Evolutionary conservation across 2,329 filamentous ascomycete species (phyloP).

Genomic region (Sporothrix protearum): DNA sequence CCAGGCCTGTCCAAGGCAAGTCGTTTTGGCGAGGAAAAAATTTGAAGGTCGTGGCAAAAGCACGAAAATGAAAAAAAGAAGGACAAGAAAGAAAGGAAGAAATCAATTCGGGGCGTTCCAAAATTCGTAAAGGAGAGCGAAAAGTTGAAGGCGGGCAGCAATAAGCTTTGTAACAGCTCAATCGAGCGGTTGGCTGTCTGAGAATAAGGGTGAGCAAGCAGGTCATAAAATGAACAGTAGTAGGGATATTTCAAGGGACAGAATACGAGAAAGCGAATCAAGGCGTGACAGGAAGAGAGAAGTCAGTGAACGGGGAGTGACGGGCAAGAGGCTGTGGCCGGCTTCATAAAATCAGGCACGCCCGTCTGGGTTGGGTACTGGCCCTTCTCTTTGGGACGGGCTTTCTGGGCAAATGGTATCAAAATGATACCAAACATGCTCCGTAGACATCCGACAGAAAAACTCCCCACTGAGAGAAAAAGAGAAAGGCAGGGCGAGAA

Average conservation of each 20-base stretch:
- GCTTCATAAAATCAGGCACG: background rate
- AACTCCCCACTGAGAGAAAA: background rate
- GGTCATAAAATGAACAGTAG: background rate
- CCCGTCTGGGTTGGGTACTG: background rate
- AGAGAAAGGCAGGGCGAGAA: slow-evolving; percentile 8
- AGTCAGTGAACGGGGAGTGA: background rate
- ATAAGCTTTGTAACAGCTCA: slow-evolving; percentile 10
- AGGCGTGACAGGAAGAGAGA: background rate
- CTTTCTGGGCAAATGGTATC: background rate
- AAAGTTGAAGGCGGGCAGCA: slow-evolving; percentile 4
- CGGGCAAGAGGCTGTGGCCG: background rate
- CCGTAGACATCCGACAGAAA: background rate
- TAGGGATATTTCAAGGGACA: background rate
- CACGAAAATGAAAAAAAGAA: slow-evolving; percentile 12
- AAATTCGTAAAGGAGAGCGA: slow-evolving; percentile 17
- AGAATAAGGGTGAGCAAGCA: slow-evolving; percentile 18
- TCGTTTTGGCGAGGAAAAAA: slow-evolving; percentile 4
- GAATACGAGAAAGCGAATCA: background rate
- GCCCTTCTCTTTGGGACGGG: background rate
- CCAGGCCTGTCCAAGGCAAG: background rate
- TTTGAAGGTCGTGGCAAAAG: slow-evolving; percentile 14
- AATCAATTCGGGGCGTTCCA: slow-evolving; percentile 22
- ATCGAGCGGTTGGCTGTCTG: slow-evolving; percentile 19
- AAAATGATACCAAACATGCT: background rate
- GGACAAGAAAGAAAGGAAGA: slow-evolving; percentile 6